Evolutionary conservation across 106 monocot genomes (phyloP).

Genomic region (Platanthera guangdongensis): DNA sequence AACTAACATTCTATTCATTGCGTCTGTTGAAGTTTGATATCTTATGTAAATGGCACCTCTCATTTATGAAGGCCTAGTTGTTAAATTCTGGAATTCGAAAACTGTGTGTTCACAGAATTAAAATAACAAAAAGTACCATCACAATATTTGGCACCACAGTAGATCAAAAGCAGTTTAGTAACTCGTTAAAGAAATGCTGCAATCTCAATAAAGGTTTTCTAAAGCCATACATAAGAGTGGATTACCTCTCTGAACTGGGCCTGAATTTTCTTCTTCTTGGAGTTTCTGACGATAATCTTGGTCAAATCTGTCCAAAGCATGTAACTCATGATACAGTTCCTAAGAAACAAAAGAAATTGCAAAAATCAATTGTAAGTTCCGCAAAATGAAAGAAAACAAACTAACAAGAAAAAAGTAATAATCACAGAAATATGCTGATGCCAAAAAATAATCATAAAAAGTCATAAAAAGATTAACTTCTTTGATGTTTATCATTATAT

Average conservation of each 20-base stretch:
- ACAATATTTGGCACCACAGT: neutral
- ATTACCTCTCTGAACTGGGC: conserved; percentile 37
- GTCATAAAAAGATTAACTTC: conserved; percentile 1
- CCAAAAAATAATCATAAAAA: neutral
- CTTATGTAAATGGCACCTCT: too few species aligned
- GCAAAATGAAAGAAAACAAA: neutral
- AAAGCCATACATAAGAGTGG: neutral
- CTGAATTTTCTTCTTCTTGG: conserved; percentile 46
- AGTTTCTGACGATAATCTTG: conserved; percentile 48
- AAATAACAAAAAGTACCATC: neutral
- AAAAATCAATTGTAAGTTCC: neutral
- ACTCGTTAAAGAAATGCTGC: neutral
- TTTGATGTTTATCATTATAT: neutral
- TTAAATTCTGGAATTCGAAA: neutral
- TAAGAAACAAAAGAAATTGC: conserved; percentile 7
- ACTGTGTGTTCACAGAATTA: neutral
- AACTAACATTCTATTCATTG: too few species aligned
- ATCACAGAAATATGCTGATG: neutral
- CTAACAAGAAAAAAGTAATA: neutral
- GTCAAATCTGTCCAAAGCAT: conserved; percentile 68
- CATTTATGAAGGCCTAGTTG: neutral
- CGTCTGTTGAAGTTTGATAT: too few species aligned
- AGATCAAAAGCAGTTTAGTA: neutral
- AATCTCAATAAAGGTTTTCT: neutral
- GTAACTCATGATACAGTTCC: conserved; percentile 60